Evolutionary conservation across 1,139 yeast genomes (phyloP), one percentile per base, ranked within the genome.

Genomic region (Zhuliangozyma blackwelliae): DNA sequence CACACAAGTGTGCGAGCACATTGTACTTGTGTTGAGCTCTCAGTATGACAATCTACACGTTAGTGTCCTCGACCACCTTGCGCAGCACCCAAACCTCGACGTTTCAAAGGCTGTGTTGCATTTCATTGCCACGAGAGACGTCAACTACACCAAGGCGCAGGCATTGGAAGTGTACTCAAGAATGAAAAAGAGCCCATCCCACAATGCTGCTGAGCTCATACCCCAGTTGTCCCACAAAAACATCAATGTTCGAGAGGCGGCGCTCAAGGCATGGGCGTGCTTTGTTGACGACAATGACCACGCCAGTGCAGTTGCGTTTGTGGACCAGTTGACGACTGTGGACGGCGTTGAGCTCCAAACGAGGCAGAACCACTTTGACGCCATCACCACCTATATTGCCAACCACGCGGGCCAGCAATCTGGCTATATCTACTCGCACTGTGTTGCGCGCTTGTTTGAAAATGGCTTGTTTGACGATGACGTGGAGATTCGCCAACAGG

Each of bases 401-500:
- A 10, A 28, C 19, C 29, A 32, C 19, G 31, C 32, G 8, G 11
- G 28, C 2, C 25, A 26, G 5, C 25, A 26, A 11, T 33, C 11
- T 12, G 41, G 41, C n/a, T 26, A 27, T 10, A 23, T 34, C 11
- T 39, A 39, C 25, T 29, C 33, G 20, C 31, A 27, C 3, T 36
- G 43, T 27, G 25, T 43, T 5, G 11, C 37, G 21, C 36, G 40
- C 27, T 33, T 34, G 16, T 43, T 35, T 27, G 42, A 42, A 40
- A 33, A 38, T 19, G 46, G 46, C 1, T 25, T 43, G 7, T 63
- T 68, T 36, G 94, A 84, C 53, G 92, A 83, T 49, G 86, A 81
- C 44, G 70, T 65, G 7, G 71, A 61, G 8, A 61, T 79, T 10
- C 59, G 84, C 47, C 43, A 47, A 1, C 22, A 50, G 3, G 66